A percentile compares a stretch with the other conserved stretches of the same genome.
Conservation (phyloP, 2,329 filamentous ascomycete genomes). For the Apiospora marii region DNA sequence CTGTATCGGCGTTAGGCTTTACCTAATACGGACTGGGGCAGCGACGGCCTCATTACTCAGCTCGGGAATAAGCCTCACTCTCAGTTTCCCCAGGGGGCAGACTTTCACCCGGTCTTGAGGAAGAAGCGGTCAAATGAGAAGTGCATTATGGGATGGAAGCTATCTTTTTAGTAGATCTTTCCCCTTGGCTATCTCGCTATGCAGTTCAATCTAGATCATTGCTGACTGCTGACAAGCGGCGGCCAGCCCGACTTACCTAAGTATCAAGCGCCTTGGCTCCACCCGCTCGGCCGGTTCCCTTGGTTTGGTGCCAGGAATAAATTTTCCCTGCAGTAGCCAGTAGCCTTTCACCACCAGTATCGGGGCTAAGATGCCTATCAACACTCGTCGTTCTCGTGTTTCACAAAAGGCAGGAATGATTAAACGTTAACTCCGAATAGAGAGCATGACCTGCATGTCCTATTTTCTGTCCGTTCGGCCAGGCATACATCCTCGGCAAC, state of each 20-base stretch:
- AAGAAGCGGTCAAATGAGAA: slow-evolving; percentile 5
- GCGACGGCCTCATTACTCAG: neutral
- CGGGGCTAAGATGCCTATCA: neutral
- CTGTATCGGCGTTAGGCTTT: slow-evolving; percentile 4
- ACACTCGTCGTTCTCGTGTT: too few species aligned
- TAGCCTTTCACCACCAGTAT: neutral
- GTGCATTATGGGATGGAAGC: neutral
- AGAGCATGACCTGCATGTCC: too few species aligned
- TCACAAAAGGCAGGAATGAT: too few species aligned
- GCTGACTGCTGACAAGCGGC: neutral
- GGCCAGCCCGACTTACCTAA: neutral
- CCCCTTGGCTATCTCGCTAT: neutral
- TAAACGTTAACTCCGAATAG: too few species aligned
- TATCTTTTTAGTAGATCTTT: neutral
- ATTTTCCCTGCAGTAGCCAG: neutral
- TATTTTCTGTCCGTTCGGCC: too few species aligned
- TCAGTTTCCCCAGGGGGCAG: neutral
- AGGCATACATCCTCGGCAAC: too few species aligned
- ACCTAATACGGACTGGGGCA: neutral
- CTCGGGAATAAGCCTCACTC: slow-evolving; percentile 7
- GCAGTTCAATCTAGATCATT: neutral
- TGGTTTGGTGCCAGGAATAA: neutral
- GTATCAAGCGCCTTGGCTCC: neutral
- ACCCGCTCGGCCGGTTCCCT: neutral
- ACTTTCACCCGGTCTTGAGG: neutral